Evolutionary conservation across 352 stramenopile species (phyloP).

Genomic region (Phytophthora fragariaefolia): DNA sequence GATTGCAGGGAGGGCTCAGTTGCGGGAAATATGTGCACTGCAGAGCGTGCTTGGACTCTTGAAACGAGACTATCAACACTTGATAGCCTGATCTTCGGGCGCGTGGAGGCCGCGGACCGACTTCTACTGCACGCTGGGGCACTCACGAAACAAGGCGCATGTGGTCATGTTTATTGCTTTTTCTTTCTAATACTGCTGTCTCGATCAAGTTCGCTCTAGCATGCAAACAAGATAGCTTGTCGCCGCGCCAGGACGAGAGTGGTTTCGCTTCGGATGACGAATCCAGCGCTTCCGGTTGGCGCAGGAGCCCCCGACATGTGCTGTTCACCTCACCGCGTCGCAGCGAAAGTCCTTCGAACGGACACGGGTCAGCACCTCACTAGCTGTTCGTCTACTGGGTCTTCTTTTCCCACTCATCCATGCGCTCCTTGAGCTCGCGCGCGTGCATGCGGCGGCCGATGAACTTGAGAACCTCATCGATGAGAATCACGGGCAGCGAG

Average conservation of each 20-base stretch:
- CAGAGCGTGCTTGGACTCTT: background rate
- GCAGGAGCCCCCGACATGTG: conserved; percentile 8
- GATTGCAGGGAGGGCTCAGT: no score
- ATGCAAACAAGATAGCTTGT: conserved; percentile 21
- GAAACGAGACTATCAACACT: no score
- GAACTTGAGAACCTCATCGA: conserved; percentile 96
- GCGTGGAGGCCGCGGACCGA: no score
- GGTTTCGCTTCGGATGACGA: conserved; percentile 16
- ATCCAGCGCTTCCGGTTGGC: conserved; percentile 19
- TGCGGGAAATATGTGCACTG: background rate
- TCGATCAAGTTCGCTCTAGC: conserved; percentile 28
- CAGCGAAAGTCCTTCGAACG: conserved; percentile 21
- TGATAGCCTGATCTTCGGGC: no score
- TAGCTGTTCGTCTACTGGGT: conserved; percentile 42
- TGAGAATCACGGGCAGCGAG: conserved; percentile 93
- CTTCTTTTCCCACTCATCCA: conserved; percentile 64
- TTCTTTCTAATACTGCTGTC: conserved; percentile 41
- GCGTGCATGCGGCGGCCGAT: conserved; percentile 84
- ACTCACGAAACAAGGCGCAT: conserved; percentile 28
- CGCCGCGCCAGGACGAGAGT: conserved; percentile 16
- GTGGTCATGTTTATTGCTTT: conserved; percentile 33
- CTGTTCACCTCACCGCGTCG: conserved; percentile 7
- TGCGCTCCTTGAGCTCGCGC: conserved; percentile 71
- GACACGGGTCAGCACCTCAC: conserved; percentile 21
- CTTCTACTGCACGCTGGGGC: no score